phyloP scores from a whole-genome alignment of 163 green algal species.

The Prototheca wickerhamii region DNA sequence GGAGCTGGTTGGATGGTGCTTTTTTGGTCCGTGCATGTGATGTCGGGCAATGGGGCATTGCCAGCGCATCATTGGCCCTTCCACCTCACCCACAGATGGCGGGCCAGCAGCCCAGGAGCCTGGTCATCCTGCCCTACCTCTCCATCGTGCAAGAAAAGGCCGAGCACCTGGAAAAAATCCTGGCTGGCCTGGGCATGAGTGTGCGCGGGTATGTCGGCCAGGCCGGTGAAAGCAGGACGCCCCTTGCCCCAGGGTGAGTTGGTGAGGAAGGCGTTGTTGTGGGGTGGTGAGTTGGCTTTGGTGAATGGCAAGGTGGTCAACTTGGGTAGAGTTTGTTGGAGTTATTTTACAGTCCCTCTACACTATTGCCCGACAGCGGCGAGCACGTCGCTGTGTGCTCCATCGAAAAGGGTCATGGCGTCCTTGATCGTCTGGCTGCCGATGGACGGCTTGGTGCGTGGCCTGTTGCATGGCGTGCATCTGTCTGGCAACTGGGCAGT shows the following conservation, averaged over 20 bases:
- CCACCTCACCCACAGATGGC: background rate
- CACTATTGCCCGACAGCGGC: background rate
- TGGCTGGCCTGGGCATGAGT: conserved; percentile 35
- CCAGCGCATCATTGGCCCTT: conserved; percentile 19
- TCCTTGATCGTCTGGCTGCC: conserved; percentile 67
- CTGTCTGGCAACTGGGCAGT: conserved; percentile 50
- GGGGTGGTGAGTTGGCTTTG: no score
- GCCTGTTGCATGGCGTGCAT: background rate
- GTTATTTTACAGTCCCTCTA: no score
- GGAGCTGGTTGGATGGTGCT: background rate
- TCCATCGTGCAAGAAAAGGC: conserved; percentile 80
- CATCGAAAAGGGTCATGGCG: conserved; percentile 90
- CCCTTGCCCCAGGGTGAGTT: no score
- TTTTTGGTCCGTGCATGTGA: background rate
- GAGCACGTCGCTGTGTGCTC: conserved; percentile 76
- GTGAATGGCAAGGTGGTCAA: no score
- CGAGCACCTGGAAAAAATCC: conserved; percentile 56
- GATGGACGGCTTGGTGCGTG: conserved; percentile 51
- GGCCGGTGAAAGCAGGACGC: conserved; percentile 20
- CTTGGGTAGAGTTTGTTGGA: no score
- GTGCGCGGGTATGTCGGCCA: conserved; percentile 55
- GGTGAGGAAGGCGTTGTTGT: no score
- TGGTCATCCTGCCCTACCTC: conserved; percentile 89
- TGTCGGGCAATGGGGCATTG: background rate
- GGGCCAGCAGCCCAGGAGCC: conserved; percentile 19